Evolutionary conservation across 805 yeast genomes (phyloP).

Genomic region (Candida ponderosae): DNA sequence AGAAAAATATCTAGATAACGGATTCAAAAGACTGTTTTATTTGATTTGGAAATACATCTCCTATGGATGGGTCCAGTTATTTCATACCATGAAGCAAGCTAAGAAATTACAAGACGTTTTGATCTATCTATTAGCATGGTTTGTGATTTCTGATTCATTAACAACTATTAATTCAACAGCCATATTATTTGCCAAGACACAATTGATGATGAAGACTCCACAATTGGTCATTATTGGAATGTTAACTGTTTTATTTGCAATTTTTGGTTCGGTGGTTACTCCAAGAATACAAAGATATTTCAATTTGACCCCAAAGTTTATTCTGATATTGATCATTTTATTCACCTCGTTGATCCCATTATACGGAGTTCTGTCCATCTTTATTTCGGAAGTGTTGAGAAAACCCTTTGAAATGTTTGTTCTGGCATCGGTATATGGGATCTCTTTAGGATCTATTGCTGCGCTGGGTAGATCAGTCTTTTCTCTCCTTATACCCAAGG

Average conservation of each 20-base stretch:
- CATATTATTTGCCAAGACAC: conserved; percentile 64
- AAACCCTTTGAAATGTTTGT: conserved; percentile 62
- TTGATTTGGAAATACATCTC: conserved; percentile 27
- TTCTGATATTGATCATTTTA: conserved; percentile 42
- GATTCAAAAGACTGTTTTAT: conserved; percentile 1
- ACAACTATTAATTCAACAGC: conserved; percentile 80
- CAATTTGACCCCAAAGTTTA: conserved; percentile 36
- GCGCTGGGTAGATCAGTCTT: conserved; percentile 64
- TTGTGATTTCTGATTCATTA: conserved; percentile 63
- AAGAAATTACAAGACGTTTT: conserved; percentile 54
- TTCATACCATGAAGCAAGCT: conserved; percentile 50
- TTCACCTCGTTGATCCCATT: conserved; percentile 64
- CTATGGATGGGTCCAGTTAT: conserved; percentile 59
- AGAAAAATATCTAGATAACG: conserved; percentile 2
- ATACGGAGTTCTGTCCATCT: conserved; percentile 65
- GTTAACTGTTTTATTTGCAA: conserved; percentile 59
- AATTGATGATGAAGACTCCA: conserved; percentile 60
- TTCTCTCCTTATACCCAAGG: conserved; percentile 62
- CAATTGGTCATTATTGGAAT: conserved; percentile 59
- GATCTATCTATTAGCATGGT: conserved; percentile 68
- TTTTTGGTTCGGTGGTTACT: conserved; percentile 52
- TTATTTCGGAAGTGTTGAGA: conserved; percentile 39
- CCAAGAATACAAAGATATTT: conserved; percentile 36
- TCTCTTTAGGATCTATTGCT: conserved; percentile 65
- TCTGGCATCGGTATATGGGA: conserved; percentile 69